These are phyloP conservation scores for Solanum hybrid DNA, from an alignment of 305 asterid species.

Conservation along the genomic window DNA sequence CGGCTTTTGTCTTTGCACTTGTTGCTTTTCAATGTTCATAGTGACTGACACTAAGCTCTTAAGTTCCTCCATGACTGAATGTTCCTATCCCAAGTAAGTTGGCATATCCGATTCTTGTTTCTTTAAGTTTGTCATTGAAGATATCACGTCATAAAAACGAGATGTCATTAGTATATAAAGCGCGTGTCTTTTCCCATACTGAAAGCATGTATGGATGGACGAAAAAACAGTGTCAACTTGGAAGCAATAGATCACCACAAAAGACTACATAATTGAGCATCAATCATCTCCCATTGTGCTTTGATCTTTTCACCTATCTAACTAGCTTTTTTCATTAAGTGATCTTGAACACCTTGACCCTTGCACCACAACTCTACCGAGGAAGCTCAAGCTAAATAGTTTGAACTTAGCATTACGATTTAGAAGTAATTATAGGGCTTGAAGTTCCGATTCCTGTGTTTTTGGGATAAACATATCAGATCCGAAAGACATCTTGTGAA, in stretches of 20 bases:
- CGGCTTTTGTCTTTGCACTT: neutral
- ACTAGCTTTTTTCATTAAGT: neutral
- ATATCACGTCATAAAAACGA: neutral
- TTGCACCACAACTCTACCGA: neutral
- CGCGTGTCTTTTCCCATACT: neutral
- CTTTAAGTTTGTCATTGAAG: neutral
- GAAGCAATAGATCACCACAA: neutral
- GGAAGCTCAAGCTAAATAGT: neutral
- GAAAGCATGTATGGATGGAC: neutral
- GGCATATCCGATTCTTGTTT: neutral
- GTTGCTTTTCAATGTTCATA: neutral
- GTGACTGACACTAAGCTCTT: neutral
- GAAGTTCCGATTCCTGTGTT: neutral
- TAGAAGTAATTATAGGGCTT: neutral
- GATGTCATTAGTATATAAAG: neutral
- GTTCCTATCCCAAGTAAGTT: neutral
- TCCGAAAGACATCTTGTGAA: neutral
- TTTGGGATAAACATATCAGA: neutral
- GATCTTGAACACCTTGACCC: neutral
- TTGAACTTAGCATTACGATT: neutral
- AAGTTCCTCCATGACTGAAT: neutral
- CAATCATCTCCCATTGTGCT: neutral
- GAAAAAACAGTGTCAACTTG: neutral
- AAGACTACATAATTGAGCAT: neutral
- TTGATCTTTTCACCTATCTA: neutral